Evolutionary conservation across 345 rosid genomes (phyloP).

Genomic region (Aquilaria malaccensis): DNA sequence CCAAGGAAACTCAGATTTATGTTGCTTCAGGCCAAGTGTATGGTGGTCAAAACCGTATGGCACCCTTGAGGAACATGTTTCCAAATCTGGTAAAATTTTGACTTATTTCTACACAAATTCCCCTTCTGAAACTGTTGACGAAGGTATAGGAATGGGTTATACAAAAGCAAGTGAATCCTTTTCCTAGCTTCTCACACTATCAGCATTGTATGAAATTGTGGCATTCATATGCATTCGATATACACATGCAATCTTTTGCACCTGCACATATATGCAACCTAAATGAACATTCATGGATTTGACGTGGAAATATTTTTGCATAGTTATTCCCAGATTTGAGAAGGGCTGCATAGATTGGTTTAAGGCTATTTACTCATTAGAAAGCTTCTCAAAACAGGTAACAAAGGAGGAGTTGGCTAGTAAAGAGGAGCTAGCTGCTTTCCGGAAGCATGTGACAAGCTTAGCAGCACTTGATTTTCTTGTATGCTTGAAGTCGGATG

Average conservation of each 20-base stretch:
- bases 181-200: too few species aligned
- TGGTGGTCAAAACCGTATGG: slow-evolving; percentile 99
- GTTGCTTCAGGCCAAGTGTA: slow-evolving; percentile 99
- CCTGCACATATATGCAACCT: too few species aligned
- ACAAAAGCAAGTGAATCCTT: too few species aligned
- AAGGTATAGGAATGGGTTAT: background rate
- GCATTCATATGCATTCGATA: too few species aligned
- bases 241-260: background rate
- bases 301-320: background rate
- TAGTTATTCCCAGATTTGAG: too few species aligned
- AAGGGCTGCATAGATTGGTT: too few species aligned
- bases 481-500: slow-evolving; percentile 96
- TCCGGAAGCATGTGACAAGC: slow-evolving; percentile 97
- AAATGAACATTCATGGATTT: background rate
- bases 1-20: slow-evolving; percentile 96
- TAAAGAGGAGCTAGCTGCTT: slow-evolving; percentile 65
- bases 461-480: slow-evolving; percentile 96
- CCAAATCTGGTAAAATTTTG: slow-evolving; percentile 68
- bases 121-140: background rate
- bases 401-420: slow-evolving; percentile 96
- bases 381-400: slow-evolving; percentile 40
- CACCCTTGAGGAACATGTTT: slow-evolving; percentile 96
- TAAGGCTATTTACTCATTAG: slow-evolving; percentile 7
- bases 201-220: too few species aligned
- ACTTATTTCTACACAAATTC: background rate